Base-by-base conservation (phyloP, 768 basidiomycete species). In the Filobasidium floriforme region DNA sequence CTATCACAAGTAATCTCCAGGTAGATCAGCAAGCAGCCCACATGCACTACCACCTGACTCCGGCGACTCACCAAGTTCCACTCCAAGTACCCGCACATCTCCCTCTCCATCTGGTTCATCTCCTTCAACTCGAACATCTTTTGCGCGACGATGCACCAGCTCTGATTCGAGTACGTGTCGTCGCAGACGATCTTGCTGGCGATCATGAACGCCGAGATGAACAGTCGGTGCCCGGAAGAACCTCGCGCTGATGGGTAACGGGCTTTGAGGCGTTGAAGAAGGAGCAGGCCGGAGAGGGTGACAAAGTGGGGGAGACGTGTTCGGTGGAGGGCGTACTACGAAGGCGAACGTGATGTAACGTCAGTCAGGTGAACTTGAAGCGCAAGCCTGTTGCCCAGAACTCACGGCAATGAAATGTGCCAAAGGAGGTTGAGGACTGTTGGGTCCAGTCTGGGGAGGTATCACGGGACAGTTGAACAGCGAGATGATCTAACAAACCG, bases 61-160 rank as follows among this genome's bases (percentile, higher is more conserved):
- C 41, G 4, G n/a, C 3, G 32, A 64, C 67, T 51, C 59, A 68
- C 67, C 44, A 81, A 68, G 62, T 78, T 74, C 92, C 92, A 97
- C 76, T 94, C 92, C 52, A 99, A 81, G 74, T 97, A 98, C 18
- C 85, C 83, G 69, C 87, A 91, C 87, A 96, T 92, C 79, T 93
- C 91, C 26, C 90, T 81, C 81, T 93, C 92, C 91, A 93, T 92
- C 82, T 93, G 91, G 78, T 96, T 96, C 74, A 96, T 88, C 82
- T 93, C 92, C 55, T 88, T 84, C 7, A 93, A 80, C 1, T 83
- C 80, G 72, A 92, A 93, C 85, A 91, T 87, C 32, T 85, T 87
- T 77, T 92, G 89, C 0, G 89, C 90, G 46, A 93, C 91, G 54
- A 92, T 88, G 6, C 85, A 85, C 91, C 91, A 93, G 0, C 88